These are phyloP conservation scores for Pontederia paniculata DNA, from an alignment of 176 grass and related monocot genomes.

Conservation along the genomic window DNA sequence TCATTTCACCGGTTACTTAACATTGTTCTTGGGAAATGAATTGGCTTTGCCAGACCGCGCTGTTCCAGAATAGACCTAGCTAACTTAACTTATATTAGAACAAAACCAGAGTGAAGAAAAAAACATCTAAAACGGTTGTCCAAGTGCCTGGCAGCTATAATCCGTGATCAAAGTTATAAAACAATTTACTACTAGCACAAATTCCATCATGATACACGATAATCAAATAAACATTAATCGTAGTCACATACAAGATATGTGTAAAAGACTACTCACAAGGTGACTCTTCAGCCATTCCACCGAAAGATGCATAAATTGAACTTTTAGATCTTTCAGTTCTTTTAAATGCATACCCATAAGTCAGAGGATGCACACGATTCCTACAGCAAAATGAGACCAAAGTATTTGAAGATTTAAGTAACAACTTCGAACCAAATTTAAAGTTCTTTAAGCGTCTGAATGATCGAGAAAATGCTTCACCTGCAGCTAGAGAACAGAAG, in stretches of 20 bases:
- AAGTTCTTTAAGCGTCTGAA: background rate
- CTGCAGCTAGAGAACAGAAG: slow-evolving; percentile 30
- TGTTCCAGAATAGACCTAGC: too few species aligned
- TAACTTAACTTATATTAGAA: too few species aligned
- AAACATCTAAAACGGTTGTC: too few species aligned
- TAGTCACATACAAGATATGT: background rate
- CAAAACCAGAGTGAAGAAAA: too few species aligned
- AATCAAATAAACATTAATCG: background rate
- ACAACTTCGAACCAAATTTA: slow-evolving; percentile 12
- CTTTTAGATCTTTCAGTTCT: slow-evolving; percentile 27
- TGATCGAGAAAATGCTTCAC: slow-evolving; percentile 13
- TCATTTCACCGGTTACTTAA: too few species aligned
- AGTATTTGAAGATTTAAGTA: background rate
- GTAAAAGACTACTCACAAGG: slow-evolving; percentile 30
- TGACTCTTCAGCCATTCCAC: slow-evolving; percentile 36
- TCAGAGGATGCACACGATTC: slow-evolving; percentile 19
- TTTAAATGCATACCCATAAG: slow-evolving; percentile 2
- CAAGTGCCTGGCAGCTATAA: too few species aligned
- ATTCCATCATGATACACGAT: background rate
- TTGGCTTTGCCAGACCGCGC: too few species aligned
- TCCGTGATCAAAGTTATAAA: background rate
- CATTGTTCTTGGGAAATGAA: too few species aligned
- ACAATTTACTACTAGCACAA: background rate
- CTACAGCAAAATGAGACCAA: slow-evolving; percentile 8
- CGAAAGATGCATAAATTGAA: slow-evolving; percentile 40